A percentile compares a stretch with the other conserved stretches of the same genome.
Evolutionary conservation across 768 basidiomycete genomes (phyloP).

Genomic region (Panaeolus papilionaceus): DNA sequence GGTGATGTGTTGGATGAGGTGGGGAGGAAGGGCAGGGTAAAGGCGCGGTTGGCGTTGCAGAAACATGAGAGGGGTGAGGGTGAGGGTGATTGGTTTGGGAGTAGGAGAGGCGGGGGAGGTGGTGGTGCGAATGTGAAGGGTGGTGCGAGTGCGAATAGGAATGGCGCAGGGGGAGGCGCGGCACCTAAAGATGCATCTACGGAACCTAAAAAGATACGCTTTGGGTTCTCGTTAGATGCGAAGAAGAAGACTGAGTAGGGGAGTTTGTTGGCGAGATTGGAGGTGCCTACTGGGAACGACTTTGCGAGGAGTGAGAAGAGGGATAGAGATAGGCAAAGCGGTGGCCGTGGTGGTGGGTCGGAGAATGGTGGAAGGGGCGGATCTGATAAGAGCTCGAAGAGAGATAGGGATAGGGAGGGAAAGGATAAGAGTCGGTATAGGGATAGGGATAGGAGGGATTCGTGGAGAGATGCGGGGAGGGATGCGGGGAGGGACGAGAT

Average conservation of each 20-base stretch:
- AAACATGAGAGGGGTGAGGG: slow-evolving; percentile 60
- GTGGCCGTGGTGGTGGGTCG: slow-evolving; percentile 14
- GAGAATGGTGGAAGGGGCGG: background rate
- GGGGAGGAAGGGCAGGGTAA: slow-evolving; percentile 69
- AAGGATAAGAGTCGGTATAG: slow-evolving; percentile 18
- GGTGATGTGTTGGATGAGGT: slow-evolving; percentile 62
- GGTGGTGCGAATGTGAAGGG: slow-evolving; percentile 20
- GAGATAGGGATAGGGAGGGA: background rate
- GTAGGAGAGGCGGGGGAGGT: slow-evolving; percentile 23
- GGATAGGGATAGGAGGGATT: background rate
- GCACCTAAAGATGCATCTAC: slow-evolving; percentile 20
- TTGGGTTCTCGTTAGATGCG: slow-evolving; percentile 39
- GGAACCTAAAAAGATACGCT: slow-evolving; percentile 40
- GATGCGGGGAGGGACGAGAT: slow-evolving; percentile 25
- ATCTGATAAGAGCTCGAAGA: background rate
- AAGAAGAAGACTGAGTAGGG: slow-evolving; percentile 26
- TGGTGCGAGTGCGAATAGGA: slow-evolving; percentile 54
- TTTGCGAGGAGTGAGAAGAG: slow-evolving; percentile 23
- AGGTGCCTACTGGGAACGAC: slow-evolving; percentile 20
- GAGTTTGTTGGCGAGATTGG: slow-evolving; percentile 44
- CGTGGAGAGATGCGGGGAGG: slow-evolving; percentile 9
- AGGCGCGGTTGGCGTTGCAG: slow-evolving; percentile 61
- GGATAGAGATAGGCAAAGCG: slow-evolving; percentile 28
- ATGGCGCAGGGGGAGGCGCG: slow-evolving; percentile 65
- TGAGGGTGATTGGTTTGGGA: slow-evolving; percentile 71